phyloP scores from a whole-genome alignment of 139 green algal species.

The Zygnema circumcarinatum region DNA sequence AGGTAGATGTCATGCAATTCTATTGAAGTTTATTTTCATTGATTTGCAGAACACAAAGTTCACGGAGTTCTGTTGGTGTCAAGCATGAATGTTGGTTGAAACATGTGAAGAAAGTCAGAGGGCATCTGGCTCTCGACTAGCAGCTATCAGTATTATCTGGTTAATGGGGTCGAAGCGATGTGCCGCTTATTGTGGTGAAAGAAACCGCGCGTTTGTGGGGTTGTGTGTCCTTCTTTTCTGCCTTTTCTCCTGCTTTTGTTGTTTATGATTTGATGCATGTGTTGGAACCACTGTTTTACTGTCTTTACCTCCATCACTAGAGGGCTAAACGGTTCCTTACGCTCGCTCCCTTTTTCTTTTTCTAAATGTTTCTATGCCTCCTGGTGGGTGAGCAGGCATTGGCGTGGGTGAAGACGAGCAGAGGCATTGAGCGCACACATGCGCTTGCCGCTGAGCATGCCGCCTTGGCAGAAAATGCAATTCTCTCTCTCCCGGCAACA shows the following conservation, averaged over 20 bases:
- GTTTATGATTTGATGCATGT: too few relatives aligned
- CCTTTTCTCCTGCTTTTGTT: too few relatives aligned
- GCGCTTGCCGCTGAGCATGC: conserved; percentile 80
- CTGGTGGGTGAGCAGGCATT: conserved; percentile 61
- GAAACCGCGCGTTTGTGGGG: too few relatives aligned
- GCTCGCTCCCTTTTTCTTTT: too few relatives aligned
- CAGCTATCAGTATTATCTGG: too few relatives aligned
- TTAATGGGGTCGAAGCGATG: too few relatives aligned
- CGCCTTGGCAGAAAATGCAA: conserved; percentile 45
- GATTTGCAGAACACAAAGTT: not conserved
- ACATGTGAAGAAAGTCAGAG: not conserved
- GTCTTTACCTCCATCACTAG: too few relatives aligned
- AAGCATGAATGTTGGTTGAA: not conserved
- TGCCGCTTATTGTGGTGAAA: too few relatives aligned
- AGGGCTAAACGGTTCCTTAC: too few relatives aligned
- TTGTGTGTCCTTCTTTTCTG: too few relatives aligned
- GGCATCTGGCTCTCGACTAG: not conserved
- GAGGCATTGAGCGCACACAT: conserved; percentile 74
- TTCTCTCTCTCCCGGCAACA: conserved; percentile 50
- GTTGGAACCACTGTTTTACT: too few relatives aligned
- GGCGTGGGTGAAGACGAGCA: conserved; percentile 68
- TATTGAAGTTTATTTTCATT: conserved; percentile 44
- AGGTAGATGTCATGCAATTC: not conserved
- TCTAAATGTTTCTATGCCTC: not conserved
- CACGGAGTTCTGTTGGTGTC: not conserved